phyloP scores from a whole-genome alignment of 1,284 basidiomycete genomes.

The Apiotrichum siamense region DNA sequence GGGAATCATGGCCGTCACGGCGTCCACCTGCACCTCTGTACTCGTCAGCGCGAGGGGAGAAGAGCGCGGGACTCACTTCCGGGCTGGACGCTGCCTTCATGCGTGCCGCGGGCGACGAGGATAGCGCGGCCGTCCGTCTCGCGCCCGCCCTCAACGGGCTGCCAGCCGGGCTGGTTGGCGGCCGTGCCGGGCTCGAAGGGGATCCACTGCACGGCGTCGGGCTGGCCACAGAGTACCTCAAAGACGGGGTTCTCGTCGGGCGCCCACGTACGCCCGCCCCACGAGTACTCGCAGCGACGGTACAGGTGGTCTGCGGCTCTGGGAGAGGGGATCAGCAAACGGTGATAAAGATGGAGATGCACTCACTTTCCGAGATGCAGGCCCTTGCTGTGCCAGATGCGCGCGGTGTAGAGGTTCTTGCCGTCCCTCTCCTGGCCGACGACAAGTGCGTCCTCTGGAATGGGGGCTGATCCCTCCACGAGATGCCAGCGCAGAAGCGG shows the following conservation, averaged over 20 bases:
- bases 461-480: constrained; percentile 28
- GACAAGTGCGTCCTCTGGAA: constrained; percentile 41
- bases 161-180: constrained; percentile 29
- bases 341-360: background rate
- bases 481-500: constrained; percentile 41
- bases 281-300: constrained; percentile 36
- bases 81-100: constrained; percentile 36
- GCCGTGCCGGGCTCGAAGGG: constrained; percentile 32
- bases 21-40: constrained; percentile 35
- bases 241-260: constrained; percentile 25
- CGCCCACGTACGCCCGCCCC: constrained; percentile 27
- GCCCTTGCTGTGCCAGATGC: constrained; percentile 41
- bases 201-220: constrained; percentile 39
- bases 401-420: constrained; percentile 35
- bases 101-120: constrained; percentile 37
- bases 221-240: constrained; percentile 43
- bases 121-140: constrained; percentile 35
- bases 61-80: constrained; percentile 29
- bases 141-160: constrained; percentile 43
- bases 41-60: background rate
- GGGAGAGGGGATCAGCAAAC: background rate
- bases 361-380: constrained; percentile 45
- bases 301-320: constrained; percentile 37
- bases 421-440: constrained; percentile 41
- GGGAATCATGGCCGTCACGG: constrained; percentile 43